Percentiles rank a stretch among this genome's conserved stretches.
Conservation (phyloP, 805 yeast genomes). For the Maudiozyma turicensis region DNA sequence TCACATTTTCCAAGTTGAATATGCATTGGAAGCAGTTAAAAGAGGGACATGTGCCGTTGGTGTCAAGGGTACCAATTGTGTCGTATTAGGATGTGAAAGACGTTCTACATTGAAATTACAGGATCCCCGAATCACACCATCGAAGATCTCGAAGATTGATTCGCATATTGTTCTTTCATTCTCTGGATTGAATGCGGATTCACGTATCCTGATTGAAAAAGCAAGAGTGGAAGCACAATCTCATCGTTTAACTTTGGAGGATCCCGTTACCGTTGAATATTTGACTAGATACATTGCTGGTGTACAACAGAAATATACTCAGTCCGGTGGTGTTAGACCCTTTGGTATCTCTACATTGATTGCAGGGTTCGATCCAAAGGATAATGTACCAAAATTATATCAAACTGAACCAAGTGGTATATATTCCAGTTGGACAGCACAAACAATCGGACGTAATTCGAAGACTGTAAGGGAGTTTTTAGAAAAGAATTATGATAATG, state of each 20-base stretch:
- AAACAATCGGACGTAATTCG: constrained; percentile 89
- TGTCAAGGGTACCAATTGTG: constrained; percentile 79
- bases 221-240: constrained; percentile 97
- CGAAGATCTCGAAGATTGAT: constrained; percentile 86
- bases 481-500: constrained; percentile 71
- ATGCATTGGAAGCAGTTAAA: constrained; percentile 94
- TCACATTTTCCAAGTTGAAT: constrained; percentile 97
- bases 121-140: constrained; percentile 93
- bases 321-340: constrained; percentile 97
- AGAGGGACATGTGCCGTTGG: constrained; percentile 98
- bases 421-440: constrained; percentile 96
- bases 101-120: constrained; percentile 91
- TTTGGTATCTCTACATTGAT: constrained; percentile 92
- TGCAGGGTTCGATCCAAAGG: constrained; percentile 85
- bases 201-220: constrained; percentile 85
- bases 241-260: constrained; percentile 87
- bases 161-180: constrained; percentile 85
- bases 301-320: constrained; percentile 93
- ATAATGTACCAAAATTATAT: constrained; percentile 68
- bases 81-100: constrained; percentile 93
- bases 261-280: constrained; percentile 84
- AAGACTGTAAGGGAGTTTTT: constrained; percentile 92
- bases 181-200: constrained; percentile 98
- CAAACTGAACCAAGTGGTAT: constrained; percentile 98
- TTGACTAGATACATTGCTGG: constrained; percentile 95